Conservation (phyloP, 805 yeast genomes). For the Nakazawaea ernobii region DNA sequence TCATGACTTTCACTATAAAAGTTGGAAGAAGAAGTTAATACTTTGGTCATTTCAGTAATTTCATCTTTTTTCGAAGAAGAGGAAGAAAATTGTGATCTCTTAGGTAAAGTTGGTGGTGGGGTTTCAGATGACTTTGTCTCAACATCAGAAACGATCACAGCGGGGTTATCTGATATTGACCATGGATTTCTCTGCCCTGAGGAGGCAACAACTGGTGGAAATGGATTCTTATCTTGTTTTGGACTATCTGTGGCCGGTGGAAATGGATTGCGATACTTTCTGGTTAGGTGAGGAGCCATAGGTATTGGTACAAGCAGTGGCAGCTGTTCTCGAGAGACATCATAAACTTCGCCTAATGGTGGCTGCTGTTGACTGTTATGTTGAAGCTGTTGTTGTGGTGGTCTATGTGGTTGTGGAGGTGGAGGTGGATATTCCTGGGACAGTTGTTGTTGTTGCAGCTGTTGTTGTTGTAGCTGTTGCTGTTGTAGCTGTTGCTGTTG, state of each 20-base stretch:
- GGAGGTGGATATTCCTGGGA: background rate
- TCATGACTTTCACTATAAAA: background rate
- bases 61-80: background rate
- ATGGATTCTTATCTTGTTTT: conserved; percentile 1
- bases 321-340: background rate
- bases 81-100: background rate
- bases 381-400: background rate
- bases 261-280: conserved; percentile 2
- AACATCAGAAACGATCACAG: background rate
- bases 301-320: background rate
- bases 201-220: background rate
- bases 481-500: conserved; percentile 5
- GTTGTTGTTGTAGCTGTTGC: conserved; percentile 1
- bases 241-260: background rate
- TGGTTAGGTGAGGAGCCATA: background rate
- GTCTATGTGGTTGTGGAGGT: background rate
- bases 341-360: too few species aligned
- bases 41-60: background rate
- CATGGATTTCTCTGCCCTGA: background rate
- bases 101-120: conserved; percentile 1
- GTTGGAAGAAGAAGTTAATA: background rate
- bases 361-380: background rate
- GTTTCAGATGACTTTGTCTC: background rate
- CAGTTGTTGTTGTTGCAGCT: conserved; percentile 3
- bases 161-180: background rate